These are phyloP conservation scores for Trichoderma sp. DNA, from an alignment of 2,329 filamentous ascomycete species.

Conservation along the genomic window DNA sequence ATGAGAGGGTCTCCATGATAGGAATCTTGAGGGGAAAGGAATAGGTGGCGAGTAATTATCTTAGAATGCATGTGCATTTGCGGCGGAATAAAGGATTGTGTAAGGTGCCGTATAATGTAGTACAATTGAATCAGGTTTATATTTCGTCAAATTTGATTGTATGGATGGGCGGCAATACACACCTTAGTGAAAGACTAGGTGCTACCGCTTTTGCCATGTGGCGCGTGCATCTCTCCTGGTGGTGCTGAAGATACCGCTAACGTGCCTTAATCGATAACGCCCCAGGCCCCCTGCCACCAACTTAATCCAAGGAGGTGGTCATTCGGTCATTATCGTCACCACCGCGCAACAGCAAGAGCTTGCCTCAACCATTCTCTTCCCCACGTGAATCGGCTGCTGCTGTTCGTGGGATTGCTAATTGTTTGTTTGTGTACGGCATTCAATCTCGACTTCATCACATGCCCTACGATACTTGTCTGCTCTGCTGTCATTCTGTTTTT, in stretches of 20 bases:
- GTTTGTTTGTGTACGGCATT: not conserved
- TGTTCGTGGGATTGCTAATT: not conserved
- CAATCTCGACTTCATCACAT: slow-evolving; percentile 8
- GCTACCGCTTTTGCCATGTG: not conserved
- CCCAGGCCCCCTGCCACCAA: slow-evolving; percentile 2
- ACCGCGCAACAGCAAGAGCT: not conserved
- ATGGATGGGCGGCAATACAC: not conserved
- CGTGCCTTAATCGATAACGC: slow-evolving; percentile 13
- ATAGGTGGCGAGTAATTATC: not conserved
- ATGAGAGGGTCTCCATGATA: not conserved
- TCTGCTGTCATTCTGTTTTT: not conserved
- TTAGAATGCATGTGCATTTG: not conserved
- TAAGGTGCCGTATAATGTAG: no score
- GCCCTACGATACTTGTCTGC: not conserved
- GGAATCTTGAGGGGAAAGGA: not conserved
- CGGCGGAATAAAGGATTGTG: not conserved
- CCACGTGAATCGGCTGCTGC: slow-evolving; percentile 12
- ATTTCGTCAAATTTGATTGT: not conserved
- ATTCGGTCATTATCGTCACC: slow-evolving; percentile 17
- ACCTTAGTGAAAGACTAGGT: not conserved
- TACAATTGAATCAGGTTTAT: no score
- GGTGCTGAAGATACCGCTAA: slow-evolving; percentile 1
- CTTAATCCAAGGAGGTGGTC: slow-evolving; percentile 8
- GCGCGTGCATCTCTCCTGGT: not conserved
- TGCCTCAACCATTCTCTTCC: slow-evolving; percentile 15